phyloP scores from a whole-genome alignment of 2,329 filamentous ascomycete genomes.

The Colletotrichum endophyticum region DNA sequence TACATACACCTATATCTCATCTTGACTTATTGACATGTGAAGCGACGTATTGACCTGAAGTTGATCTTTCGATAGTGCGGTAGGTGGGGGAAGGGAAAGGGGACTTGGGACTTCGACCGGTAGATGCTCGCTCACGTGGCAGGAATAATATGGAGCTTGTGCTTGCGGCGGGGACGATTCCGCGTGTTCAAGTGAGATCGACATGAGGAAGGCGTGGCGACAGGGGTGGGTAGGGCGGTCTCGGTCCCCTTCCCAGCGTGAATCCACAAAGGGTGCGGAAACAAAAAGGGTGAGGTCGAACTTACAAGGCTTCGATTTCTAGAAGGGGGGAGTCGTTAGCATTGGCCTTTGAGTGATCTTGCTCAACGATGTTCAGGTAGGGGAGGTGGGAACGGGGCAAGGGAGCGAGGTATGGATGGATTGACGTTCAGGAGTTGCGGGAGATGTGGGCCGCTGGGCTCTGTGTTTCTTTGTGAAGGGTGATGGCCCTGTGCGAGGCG shows the following conservation, averaged over 20 bases:
- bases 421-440: not conserved
- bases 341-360: not conserved
- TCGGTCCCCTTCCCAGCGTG: not conserved
- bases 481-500: not conserved
- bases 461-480: not conserved
- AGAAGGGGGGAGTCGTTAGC: not conserved
- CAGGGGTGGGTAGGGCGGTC: not conserved
- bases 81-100: not conserved
- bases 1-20: not conserved
- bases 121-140: not conserved
- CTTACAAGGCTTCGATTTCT: conserved; percentile 95
- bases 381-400: not conserved
- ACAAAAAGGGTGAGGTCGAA: conserved; percentile 21
- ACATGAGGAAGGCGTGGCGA: not conserved
- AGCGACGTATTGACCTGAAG: not conserved
- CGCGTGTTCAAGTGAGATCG: not conserved
- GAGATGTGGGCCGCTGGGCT: not conserved
- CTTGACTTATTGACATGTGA: not conserved
- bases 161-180: not conserved
- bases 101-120: not conserved
- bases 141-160: not conserved
- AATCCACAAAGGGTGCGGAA: not conserved
- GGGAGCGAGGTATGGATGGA: not conserved
- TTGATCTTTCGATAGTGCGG: not conserved
- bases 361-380: not conserved